Evolutionary conservation across 257 asterid genomes (phyloP).

Genomic region (Petunia secreta): DNA sequence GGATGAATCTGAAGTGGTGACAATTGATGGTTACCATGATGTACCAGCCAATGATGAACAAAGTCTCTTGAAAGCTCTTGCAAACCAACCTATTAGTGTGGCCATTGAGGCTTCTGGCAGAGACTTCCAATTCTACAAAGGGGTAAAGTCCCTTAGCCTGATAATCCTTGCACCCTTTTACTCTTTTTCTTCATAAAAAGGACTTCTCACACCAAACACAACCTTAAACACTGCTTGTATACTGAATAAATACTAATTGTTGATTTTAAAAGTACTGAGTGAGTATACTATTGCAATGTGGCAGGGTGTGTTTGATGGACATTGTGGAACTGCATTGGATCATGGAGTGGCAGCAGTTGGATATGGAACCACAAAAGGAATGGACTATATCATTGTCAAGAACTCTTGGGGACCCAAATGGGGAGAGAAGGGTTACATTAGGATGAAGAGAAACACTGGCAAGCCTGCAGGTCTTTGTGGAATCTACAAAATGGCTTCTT

Average conservation of each 20-base stretch:
- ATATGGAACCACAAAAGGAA: constrained; percentile 51
- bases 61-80: constrained; percentile 47
- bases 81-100: constrained; percentile 47
- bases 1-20: constrained; percentile 40
- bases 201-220: neutral
- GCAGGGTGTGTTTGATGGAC: constrained; percentile 73
- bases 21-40: constrained; percentile 46
- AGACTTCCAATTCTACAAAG: constrained; percentile 50
- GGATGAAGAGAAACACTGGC: constrained; percentile 62
- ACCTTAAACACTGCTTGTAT: neutral
- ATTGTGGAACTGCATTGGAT: constrained; percentile 58
- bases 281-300: neutral
- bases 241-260: neutral
- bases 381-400: constrained; percentile 55
- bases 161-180: neutral
- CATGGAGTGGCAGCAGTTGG: constrained; percentile 66
- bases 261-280: neutral
- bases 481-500: constrained; percentile 64
- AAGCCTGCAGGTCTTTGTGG: constrained; percentile 63
- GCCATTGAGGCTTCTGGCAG: constrained; percentile 52
- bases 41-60: constrained; percentile 44
- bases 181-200: neutral
- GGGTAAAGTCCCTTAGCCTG: constrained; percentile 27
- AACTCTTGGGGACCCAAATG: constrained; percentile 74
- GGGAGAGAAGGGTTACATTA: constrained; percentile 71